Evolutionary conservation across 73 alveolate species (phyloP).

Genomic region (Stentor roeselii): DNA sequence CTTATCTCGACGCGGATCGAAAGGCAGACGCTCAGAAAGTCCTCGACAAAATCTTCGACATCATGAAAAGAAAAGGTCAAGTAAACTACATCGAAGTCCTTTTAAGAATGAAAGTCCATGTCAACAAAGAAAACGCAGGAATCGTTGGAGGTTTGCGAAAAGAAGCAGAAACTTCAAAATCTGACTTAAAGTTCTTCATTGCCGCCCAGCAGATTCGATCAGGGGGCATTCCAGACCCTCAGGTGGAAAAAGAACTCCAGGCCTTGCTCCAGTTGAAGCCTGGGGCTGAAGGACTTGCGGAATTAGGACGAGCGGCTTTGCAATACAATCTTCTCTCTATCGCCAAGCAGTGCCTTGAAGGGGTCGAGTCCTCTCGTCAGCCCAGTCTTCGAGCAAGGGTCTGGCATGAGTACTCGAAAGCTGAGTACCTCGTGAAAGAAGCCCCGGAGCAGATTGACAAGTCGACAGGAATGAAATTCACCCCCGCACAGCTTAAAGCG

Average conservation of each 20-base stretch:
- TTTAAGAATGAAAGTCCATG: conserved; percentile 91
- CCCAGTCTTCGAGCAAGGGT: conserved; percentile 72
- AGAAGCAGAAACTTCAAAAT: conserved; percentile 92
- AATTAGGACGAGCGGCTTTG: conserved; percentile 83
- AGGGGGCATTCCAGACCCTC: conserved; percentile 91
- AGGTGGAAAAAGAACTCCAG: conserved; percentile 95
- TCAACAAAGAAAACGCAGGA: conserved; percentile 94
- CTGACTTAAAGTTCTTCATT: conserved; percentile 79
- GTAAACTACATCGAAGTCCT: conserved; percentile 91
- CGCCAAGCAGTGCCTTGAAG: conserved; percentile 70
- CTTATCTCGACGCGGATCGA: conserved; percentile 93
- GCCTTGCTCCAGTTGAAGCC: conserved; percentile 70
- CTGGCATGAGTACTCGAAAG: conserved; percentile 78
- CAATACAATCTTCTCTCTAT: conserved; percentile 65
- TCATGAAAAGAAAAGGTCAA: conserved; percentile 93
- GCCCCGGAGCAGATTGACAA: conserved; percentile 67
- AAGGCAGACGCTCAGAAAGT: conserved; percentile 95
- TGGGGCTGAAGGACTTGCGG: conserved; percentile 81
- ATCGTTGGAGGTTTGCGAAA: conserved; percentile 88
- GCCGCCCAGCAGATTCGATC: conserved; percentile 90
- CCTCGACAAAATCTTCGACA: conserved; percentile 93
- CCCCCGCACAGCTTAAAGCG: conserved; percentile 56
- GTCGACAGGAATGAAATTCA: conserved; percentile 84
- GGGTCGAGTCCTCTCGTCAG: conserved; percentile 60
- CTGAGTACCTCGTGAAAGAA: conserved; percentile 75